Evolutionary conservation across 2,329 filamentous ascomycete genomes (phyloP).

Genomic region (Cladobotryum mycophilum): DNA sequence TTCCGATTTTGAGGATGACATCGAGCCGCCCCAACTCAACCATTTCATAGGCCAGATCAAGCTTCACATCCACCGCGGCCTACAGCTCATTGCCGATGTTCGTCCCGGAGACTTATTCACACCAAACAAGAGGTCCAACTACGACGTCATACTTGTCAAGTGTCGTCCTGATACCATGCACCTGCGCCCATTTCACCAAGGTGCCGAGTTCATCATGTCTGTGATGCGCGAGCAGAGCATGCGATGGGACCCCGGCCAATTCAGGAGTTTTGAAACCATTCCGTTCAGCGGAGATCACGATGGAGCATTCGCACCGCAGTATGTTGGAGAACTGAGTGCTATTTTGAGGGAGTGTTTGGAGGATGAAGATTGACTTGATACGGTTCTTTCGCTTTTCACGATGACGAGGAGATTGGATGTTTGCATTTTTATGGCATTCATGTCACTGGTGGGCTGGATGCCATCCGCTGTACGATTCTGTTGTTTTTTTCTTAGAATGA

Average conservation of each 20-base stretch:
- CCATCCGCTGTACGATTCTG: too few species aligned
- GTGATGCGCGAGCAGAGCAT: conserved; percentile 18
- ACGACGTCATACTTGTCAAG: conserved; percentile 18
- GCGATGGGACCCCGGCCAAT: conserved; percentile 17
- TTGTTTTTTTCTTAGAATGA: too few species aligned
- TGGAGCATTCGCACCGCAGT: conserved; percentile 17
- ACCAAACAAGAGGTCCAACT: conserved; percentile 12
- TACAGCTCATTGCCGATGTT: conserved; percentile 17
- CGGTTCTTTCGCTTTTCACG: too few species aligned
- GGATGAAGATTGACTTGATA: conserved; percentile 8
- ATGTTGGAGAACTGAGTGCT: conserved; percentile 16
- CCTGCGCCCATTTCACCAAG: not conserved
- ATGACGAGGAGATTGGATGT: too few species aligned
- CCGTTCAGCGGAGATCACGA: conserved; percentile 20
- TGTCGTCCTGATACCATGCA: conserved; percentile 10
- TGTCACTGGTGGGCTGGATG: too few species aligned
- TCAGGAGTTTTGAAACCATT: conserved; percentile 15
- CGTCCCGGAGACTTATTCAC: conserved; percentile 16
- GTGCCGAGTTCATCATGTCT: not conserved
- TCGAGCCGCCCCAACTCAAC: conserved; percentile 7
- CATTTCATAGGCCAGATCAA: conserved; percentile 17
- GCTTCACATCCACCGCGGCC: conserved; percentile 17
- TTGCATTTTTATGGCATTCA: too few species aligned
- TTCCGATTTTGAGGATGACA: conserved; percentile 11
- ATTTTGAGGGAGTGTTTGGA: conserved; percentile 16